Conservation (phyloP, 2,329 filamentous ascomycete species). For the Ophiocordyceps sinensis region DNA sequence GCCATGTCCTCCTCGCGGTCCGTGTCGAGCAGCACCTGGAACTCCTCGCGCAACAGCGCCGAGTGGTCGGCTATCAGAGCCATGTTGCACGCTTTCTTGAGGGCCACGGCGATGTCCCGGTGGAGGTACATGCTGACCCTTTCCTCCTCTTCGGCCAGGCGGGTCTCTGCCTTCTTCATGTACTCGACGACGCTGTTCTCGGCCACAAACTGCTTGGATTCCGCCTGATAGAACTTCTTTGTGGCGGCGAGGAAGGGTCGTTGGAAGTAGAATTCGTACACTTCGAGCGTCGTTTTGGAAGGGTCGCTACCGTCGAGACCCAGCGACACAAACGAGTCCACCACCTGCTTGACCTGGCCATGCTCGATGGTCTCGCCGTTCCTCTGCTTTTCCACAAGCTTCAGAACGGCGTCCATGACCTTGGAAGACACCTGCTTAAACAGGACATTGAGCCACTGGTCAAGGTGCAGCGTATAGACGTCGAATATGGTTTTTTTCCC, state of each 20-base stretch:
- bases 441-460: conserved; percentile 87
- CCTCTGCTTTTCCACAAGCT: conserved; percentile 91
- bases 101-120: conserved; percentile 66
- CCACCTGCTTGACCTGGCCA: conserved; percentile 89
- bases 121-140: conserved; percentile 87
- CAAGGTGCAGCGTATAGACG: conserved; percentile 91
- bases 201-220: conserved; percentile 86
- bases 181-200: conserved; percentile 98
- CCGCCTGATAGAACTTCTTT: conserved; percentile 71
- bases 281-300: conserved; percentile 86
- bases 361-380: conserved; percentile 98
- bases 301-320: conserved; percentile 88
- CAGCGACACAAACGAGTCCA: conserved; percentile 90
- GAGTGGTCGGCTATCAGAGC: conserved; percentile 85
- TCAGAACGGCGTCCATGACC: conserved; percentile 90
- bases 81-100: conserved; percentile 80
- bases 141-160: conserved; percentile 85
- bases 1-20: conserved; percentile 92
- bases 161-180: conserved; percentile 96
- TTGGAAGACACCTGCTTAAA: conserved; percentile 72
- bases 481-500: conserved; percentile 98
- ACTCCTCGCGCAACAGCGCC: conserved; percentile 77
- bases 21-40: conserved; percentile 84
- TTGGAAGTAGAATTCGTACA: conserved; percentile 88
- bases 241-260: conserved; percentile 81